Conservation (phyloP, 495 filamentous ascomycete species). For the Daldinia concentrica region DNA sequence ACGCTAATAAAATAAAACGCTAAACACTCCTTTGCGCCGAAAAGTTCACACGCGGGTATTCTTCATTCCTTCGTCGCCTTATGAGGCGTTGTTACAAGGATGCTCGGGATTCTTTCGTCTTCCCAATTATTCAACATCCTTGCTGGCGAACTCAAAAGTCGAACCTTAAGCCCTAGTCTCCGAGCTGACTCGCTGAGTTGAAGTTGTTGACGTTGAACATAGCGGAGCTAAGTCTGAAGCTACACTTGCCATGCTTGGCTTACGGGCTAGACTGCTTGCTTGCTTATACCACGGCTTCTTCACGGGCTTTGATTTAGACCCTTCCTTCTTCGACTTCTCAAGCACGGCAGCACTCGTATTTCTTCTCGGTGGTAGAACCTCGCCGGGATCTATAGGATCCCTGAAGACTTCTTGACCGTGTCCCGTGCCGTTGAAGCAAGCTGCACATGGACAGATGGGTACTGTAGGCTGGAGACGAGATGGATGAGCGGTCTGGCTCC, state of each 20-base stretch:
- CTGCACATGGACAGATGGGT: conserved; percentile 44
- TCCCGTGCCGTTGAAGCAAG: conserved; percentile 43
- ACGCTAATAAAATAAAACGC: conserved; percentile 6
- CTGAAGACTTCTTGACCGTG: conserved; percentile 32
- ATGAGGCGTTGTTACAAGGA: neutral
- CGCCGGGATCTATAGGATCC: conserved; percentile 31
- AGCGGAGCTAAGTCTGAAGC: conserved; percentile 42
- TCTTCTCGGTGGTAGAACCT: conserved; percentile 23
- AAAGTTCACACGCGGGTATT: neutral
- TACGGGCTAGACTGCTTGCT: conserved; percentile 13
- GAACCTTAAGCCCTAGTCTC: conserved; percentile 18
- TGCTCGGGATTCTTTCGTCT: neutral
- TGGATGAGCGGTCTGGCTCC: conserved; percentile 33
- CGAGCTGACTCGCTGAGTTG: neutral
- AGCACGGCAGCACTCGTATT: neutral
- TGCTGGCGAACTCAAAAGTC: neutral
- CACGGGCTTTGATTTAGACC: neutral
- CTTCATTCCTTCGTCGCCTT: neutral
- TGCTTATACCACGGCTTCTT: conserved; percentile 40
- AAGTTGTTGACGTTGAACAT: conserved; percentile 21
- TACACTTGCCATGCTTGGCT: conserved; percentile 32
- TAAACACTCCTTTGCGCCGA: conserved; percentile 26
- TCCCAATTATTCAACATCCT: neutral
- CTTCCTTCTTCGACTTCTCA: conserved; percentile 16
- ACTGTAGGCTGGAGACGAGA: conserved; percentile 20